phyloP scores from a whole-genome alignment of 1,284 basidiomycete species.

The Cutaneotrichosporon cyanovorans region DNA sequence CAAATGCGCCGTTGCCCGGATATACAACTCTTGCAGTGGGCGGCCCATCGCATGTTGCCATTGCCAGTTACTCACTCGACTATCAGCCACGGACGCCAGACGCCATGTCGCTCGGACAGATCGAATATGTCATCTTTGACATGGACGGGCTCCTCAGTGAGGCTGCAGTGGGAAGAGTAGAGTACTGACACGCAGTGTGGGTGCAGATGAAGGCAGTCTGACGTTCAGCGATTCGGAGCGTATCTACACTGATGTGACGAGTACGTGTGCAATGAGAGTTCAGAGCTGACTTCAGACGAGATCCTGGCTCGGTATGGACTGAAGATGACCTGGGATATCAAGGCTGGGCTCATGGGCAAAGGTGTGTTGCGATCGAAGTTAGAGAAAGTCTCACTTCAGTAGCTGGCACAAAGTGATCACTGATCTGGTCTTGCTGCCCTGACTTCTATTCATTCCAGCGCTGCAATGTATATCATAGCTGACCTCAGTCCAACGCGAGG shows the following conservation, averaged over 20 bases:
- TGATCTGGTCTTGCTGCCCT: too few species aligned
- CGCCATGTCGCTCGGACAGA: conserved; percentile 17
- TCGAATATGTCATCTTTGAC: conserved; percentile 46
- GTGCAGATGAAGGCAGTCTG: neutral
- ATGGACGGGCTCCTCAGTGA: conserved; percentile 45
- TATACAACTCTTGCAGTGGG: too few species aligned
- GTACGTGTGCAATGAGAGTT: conserved; percentile 6
- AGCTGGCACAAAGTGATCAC: too few species aligned
- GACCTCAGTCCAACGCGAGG: conserved; percentile 25
- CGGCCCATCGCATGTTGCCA: too few species aligned
- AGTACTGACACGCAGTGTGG: conserved; percentile 22
- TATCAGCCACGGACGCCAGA: neutral
- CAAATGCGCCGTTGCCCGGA: too few species aligned
- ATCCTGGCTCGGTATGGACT: conserved; percentile 42
- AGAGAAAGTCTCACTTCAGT: neutral
- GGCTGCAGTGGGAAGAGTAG: neutral
- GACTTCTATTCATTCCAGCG: too few species aligned
- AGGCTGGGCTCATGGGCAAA: conserved; percentile 45
- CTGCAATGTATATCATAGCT: neutral
- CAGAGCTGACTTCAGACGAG: conserved; percentile 25
- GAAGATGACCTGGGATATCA: conserved; percentile 45
- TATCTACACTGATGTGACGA: conserved; percentile 43
- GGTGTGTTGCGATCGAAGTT: conserved; percentile 19
- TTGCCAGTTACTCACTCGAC: neutral
- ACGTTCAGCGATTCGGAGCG: conserved; percentile 30